Percentiles rank a stretch among this genome's conserved stretches.
Conservation (phyloP, 2,329 filamentous ascomycete genomes). For the Sphaceloma murrayae region DNA sequence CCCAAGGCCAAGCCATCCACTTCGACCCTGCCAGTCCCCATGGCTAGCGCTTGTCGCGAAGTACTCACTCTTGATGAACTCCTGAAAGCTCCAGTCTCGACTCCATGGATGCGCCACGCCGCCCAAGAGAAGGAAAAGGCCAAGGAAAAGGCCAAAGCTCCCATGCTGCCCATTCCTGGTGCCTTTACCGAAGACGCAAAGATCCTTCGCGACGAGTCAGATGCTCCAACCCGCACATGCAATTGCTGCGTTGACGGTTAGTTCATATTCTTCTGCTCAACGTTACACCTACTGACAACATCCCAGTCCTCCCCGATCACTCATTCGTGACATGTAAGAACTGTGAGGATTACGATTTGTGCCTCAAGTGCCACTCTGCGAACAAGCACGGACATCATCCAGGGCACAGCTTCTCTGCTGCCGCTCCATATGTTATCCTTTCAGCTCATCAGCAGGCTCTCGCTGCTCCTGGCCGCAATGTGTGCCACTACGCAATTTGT, state of each 20-base stretch:
- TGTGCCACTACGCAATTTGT: conserved; percentile 78
- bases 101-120: no score
- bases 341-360: conserved; percentile 90
- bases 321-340: conserved; percentile 75
- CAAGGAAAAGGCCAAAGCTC: conserved; percentile 16
- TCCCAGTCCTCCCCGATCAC: conserved; percentile 50
- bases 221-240: conserved; percentile 53
- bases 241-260: conserved; percentile 57
- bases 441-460: conserved; percentile 54
- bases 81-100: no score
- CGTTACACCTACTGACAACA: conserved; percentile 2
- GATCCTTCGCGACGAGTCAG: conserved; percentile 26
- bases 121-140: no score
- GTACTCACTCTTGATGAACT: no score
- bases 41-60: no score
- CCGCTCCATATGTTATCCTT: conserved; percentile 53
- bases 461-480: conserved; percentile 69
- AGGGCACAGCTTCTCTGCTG: conserved; percentile 67
- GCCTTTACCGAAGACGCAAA: conserved; percentile 38
- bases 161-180: conserved; percentile 33
- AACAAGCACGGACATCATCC: conserved; percentile 86
- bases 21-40: no score
- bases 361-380: conserved; percentile 66
- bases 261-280: conserved; percentile 18
- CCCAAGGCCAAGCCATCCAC: conserved; percentile 30